Evolutionary conservation across 306 rosid genomes (phyloP).

Genomic region (Abrus pulchellus): DNA sequence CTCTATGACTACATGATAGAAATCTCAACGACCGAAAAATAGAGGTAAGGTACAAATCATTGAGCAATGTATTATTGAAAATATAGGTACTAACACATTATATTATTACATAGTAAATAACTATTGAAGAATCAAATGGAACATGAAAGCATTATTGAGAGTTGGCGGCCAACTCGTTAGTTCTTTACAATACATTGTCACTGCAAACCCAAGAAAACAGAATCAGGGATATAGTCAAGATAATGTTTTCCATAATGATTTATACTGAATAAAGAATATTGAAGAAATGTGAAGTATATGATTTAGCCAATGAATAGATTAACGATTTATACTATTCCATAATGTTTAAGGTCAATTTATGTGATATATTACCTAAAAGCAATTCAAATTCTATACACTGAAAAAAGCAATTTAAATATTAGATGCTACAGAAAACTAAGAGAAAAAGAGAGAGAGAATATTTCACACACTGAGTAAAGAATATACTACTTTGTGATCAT

Average conservation of each 20-base stretch:
- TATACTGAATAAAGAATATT: not conserved
- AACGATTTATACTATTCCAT: not conserved
- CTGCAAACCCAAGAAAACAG: slow-evolving; percentile 1
- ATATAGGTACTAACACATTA: slow-evolving; percentile 2
- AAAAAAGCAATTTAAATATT: not conserved
- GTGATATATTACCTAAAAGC: not conserved
- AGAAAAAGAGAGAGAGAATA: not conserved
- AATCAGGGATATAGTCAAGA: slow-evolving; percentile 8
- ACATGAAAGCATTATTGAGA: slow-evolving; percentile 50
- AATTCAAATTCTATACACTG: not conserved
- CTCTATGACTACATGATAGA: slow-evolving; percentile 38
- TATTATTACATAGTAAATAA: slow-evolving; percentile 17
- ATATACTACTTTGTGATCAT: slow-evolving; percentile 32
- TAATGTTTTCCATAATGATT: not conserved
- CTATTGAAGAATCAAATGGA: slow-evolving; percentile 50
- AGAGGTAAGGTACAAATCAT: slow-evolving; percentile 46
- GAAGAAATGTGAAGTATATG: not conserved
- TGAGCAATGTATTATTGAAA: slow-evolving; percentile 44
- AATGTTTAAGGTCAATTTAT: not conserved
- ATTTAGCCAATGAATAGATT: slow-evolving; percentile 1
- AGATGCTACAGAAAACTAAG: not conserved
- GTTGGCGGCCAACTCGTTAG: slow-evolving; percentile 28
- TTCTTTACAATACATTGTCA: slow-evolving; percentile 16
- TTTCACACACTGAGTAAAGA: not conserved
- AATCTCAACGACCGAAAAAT: slow-evolving; percentile 46